A percentile compares a stretch with the other conserved stretches of the same genome.
These are phyloP conservation scores for Pelargonium nanum DNA, from an alignment of 345 rosid genomes.

Conservation along the genomic window DNA sequence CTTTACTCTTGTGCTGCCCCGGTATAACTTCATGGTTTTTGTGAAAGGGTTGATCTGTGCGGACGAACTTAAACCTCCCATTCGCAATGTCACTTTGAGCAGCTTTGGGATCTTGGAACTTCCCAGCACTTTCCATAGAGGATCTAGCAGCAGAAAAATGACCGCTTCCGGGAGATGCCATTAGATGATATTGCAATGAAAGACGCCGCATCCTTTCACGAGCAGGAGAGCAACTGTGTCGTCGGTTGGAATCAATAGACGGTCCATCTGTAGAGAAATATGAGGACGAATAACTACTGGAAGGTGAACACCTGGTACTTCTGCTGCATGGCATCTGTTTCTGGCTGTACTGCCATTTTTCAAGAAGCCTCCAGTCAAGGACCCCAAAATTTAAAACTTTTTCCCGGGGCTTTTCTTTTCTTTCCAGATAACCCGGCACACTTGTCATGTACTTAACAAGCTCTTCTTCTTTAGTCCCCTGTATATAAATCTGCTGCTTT, in stretches of 20 bases:
- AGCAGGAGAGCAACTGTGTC: slow-evolving; percentile 33
- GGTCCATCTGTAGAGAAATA: slow-evolving; percentile 35
- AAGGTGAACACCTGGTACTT: slow-evolving; percentile 33
- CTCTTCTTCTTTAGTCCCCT: slow-evolving; percentile 41
- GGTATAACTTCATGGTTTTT: slow-evolving; percentile 13
- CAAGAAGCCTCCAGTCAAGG: slow-evolving; percentile 81
- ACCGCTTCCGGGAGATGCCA: slow-evolving; percentile 32
- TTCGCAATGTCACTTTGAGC: slow-evolving; percentile 10
- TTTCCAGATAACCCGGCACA: slow-evolving; percentile 73
- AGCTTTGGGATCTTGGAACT: slow-evolving; percentile 21
- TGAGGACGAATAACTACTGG: slow-evolving; percentile 35
- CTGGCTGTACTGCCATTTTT: slow-evolving; percentile 67
- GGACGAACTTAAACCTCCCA: slow-evolving; percentile 13
- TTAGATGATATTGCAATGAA: slow-evolving; percentile 32
- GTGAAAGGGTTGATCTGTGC: slow-evolving; percentile 21
- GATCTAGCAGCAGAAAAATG: slow-evolving; percentile 19
- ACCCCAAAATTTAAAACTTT: slow-evolving; percentile 76
- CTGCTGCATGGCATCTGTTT: slow-evolving; percentile 27
- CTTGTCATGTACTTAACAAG: slow-evolving; percentile 84
- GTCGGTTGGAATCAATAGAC: slow-evolving; percentile 36
- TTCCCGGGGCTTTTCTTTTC: slow-evolving; percentile 41
- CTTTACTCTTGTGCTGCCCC: slow-evolving; percentile 22
- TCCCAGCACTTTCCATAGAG: slow-evolving; percentile 18
- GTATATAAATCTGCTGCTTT: slow-evolving; percentile 19
- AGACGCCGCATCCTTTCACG: slow-evolving; percentile 25